A percentile compares a stretch with the other conserved stretches of the same genome.
Evolutionary conservation across 139 green algal genomes (phyloP).

Genomic region (Desmodesmus armatus): DNA sequence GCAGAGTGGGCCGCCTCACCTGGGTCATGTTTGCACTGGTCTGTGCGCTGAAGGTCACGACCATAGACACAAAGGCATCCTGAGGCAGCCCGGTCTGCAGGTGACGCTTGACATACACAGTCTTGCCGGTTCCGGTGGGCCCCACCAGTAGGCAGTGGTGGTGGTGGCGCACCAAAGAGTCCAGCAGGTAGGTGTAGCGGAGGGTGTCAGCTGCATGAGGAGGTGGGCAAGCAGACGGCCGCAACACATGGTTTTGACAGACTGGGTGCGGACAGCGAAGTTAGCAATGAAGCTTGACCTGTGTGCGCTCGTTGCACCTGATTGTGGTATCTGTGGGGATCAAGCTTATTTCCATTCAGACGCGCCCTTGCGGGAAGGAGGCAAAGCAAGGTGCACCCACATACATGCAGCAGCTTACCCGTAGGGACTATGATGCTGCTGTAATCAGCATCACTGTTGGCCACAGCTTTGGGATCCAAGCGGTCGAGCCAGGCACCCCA

Average conservation of each 20-base stretch:
- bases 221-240: slow-evolving; percentile 60
- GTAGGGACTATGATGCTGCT: slow-evolving; percentile 84
- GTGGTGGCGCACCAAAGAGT: slow-evolving; percentile 68
- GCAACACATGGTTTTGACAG: too few relatives aligned
- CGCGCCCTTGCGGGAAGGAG: too few relatives aligned
- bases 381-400: too few relatives aligned
- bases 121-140: slow-evolving; percentile 83
- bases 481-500: slow-evolving; percentile 82
- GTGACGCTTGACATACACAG: slow-evolving; percentile 76
- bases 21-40: slow-evolving; percentile 80
- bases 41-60: slow-evolving; percentile 78
- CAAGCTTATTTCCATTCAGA: too few relatives aligned
- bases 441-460: slow-evolving; percentile 72
- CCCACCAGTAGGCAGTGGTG: slow-evolving; percentile 77
- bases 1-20: too few relatives aligned
- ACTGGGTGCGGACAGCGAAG: too few relatives aligned
- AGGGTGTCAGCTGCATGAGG: slow-evolving; percentile 56
- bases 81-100: slow-evolving; percentile 72
- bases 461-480: slow-evolving; percentile 49
- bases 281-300: too few relatives aligned
- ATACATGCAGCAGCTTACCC: too few relatives aligned
- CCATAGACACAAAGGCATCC: slow-evolving; percentile 71
- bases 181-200: slow-evolving; percentile 79
- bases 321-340: too few relatives aligned
- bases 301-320: too few relatives aligned